A percentile compares a stretch with the other conserved stretches of the same genome.
Evolutionary conservation across 1,284 basidiomycete genomes (phyloP).

Genomic region (Apiotrichum sp.): DNA sequence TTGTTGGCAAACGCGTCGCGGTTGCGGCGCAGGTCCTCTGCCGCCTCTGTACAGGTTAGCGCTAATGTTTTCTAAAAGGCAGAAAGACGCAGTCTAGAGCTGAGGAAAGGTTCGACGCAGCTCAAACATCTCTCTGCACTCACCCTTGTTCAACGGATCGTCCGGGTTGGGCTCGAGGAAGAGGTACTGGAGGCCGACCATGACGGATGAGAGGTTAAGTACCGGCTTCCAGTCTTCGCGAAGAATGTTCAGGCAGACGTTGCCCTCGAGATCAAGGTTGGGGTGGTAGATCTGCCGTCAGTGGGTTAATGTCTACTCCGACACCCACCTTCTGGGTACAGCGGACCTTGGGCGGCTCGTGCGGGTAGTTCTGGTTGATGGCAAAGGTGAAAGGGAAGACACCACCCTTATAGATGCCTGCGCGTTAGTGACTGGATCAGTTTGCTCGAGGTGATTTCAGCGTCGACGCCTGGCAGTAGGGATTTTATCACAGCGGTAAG

Average conservation of each 20-base stretch:
- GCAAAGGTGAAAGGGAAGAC: constrained; percentile 87
- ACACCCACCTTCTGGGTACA: constrained; percentile 79
- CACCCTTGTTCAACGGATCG: constrained; percentile 97
- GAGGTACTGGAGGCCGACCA: constrained; percentile 95
- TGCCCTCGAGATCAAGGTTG: constrained; percentile 94
- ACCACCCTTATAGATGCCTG: constrained; percentile 97
- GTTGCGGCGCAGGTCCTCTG: constrained; percentile 79
- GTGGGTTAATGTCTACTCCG: not conserved
- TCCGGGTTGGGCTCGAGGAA: constrained; percentile 99
- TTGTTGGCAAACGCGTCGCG: constrained; percentile 72
- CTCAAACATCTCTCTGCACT: constrained; percentile 21
- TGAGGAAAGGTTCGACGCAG: not conserved
- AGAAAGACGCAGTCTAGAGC: not conserved
- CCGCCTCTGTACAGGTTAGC: constrained; percentile 64
- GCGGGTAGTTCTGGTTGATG: constrained; percentile 97
- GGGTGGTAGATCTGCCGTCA: constrained; percentile 87
- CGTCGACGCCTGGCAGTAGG: too few species aligned
- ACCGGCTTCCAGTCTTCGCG: constrained; percentile 99
- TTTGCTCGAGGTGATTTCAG: not conserved
- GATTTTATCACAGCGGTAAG: too few species aligned
- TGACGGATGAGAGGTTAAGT: constrained; percentile 90
- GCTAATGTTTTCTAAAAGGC: not conserved
- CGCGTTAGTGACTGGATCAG: constrained; percentile 3
- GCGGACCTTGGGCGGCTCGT: constrained; percentile 98
- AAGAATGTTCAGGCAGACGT: constrained; percentile 93